Percentiles rank a stretch among this genome's conserved stretches.
Conservation (phyloP, 345 rosid species). For the Eucalyptus regnans region DNA sequence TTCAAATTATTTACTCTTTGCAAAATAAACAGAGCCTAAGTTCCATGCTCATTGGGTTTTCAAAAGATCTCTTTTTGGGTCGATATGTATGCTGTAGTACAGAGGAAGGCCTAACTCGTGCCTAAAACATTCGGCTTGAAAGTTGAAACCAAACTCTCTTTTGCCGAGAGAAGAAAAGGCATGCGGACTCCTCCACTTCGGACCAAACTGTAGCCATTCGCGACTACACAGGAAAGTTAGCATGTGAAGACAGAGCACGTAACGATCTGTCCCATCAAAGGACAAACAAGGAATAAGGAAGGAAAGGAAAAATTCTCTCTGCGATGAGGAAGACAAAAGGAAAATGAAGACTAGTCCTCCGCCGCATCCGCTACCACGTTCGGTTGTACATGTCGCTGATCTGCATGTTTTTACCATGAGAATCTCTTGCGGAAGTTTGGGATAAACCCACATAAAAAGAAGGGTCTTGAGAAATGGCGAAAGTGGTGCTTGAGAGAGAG, state of each 20-base stretch:
- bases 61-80: not conserved
- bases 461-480: not conserved
- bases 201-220: not conserved
- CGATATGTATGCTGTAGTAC: not conserved
- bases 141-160: not conserved
- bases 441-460: not conserved
- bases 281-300: not conserved
- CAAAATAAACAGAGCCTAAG: not conserved
- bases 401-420: not conserved
- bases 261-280: not conserved
- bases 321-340: not conserved
- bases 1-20: no score
- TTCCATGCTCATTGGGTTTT: not conserved
- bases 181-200: not conserved
- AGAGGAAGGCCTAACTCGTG: not conserved
- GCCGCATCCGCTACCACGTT: not conserved
- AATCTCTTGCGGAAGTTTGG: not conserved
- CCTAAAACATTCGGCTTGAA: not conserved
- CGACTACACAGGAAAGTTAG: not conserved
- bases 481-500: not conserved
- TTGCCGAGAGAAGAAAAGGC: not conserved
- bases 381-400: not conserved
- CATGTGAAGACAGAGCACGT: not conserved
- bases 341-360: not conserved
- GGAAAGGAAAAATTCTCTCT: not conserved